Evolutionary conservation across 2,329 filamentous ascomycete species (phyloP).

Genomic region (Trichoderma sp.): DNA sequence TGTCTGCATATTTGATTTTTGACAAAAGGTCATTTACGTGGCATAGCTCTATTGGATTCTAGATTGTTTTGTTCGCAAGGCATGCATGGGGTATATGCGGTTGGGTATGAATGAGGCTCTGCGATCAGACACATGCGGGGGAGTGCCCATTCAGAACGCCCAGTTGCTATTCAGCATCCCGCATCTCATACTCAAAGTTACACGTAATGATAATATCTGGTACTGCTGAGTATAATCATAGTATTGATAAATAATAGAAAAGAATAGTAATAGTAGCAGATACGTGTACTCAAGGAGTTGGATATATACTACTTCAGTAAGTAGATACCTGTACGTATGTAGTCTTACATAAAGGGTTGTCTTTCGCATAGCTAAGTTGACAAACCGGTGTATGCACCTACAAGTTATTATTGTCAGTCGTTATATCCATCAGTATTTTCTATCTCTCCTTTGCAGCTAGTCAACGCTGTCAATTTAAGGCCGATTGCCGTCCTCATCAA

Average conservation of each 20-base stretch:
- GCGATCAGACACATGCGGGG: not conserved
- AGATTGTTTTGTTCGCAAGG: not conserved
- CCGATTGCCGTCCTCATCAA: too few species aligned
- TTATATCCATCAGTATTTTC: too few species aligned
- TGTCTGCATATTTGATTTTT: not conserved
- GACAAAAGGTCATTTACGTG: not conserved
- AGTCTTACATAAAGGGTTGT: too few species aligned
- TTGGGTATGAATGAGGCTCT: not conserved
- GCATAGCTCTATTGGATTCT: not conserved
- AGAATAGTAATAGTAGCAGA: not conserved
- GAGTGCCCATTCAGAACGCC: not conserved
- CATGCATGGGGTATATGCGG: not conserved
- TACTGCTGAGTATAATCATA: too few species aligned
- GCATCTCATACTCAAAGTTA: not conserved
- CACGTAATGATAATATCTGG: not conserved
- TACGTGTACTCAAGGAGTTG: too few species aligned
- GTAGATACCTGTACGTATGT: too few species aligned
- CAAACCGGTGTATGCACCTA: too few species aligned
- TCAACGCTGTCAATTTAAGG: too few species aligned
- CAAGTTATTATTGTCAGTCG: too few species aligned
- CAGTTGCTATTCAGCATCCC: not conserved
- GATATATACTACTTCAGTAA: too few species aligned
- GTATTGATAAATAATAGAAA: slow-evolving; percentile 44
- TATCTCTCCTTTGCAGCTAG: too few species aligned
- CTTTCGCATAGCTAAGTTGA: too few species aligned